Percentiles rank a stretch among this genome's conserved stretches.
phyloP scores from a whole-genome alignment of 1,139 yeast genomes.

The Taiozyma sp. region DNA sequence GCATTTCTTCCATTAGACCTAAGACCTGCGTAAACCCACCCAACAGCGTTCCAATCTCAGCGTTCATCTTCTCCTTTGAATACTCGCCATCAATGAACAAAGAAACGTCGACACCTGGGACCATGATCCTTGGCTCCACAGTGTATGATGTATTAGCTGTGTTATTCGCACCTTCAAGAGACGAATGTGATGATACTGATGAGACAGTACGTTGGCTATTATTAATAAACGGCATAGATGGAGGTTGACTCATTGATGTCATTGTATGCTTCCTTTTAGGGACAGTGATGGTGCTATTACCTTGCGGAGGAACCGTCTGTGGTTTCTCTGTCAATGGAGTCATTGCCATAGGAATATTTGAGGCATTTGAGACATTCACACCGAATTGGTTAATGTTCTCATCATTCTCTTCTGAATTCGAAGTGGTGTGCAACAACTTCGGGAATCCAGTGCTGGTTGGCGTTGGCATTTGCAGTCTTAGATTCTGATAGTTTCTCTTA shows the following conservation, averaged over 20 bases:
- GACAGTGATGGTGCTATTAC: conserved; percentile 4
- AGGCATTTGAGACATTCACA: conserved; percentile 42
- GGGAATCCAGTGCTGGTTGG: conserved; percentile 33
- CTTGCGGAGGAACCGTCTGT: neutral
- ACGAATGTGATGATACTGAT: conserved; percentile 16
- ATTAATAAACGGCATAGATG: conserved; percentile 19
- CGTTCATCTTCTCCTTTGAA: conserved; percentile 15
- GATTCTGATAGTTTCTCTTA: conserved; percentile 30
- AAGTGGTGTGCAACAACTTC: conserved; percentile 26
- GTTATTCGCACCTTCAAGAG: conserved; percentile 9
- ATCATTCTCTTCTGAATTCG: conserved; percentile 19
- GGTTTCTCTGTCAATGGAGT: conserved; percentile 70
- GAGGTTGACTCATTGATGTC: conserved; percentile 11
- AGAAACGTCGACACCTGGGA: conserved; percentile 15
- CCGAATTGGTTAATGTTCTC: conserved; percentile 61
- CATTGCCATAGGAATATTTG: conserved; percentile 56
- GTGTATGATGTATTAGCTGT: conserved; percentile 3
- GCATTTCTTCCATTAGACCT: conserved; percentile 23
- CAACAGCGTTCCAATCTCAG: conserved; percentile 18
- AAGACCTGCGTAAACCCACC: conserved; percentile 16
- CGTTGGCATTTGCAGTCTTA: conserved; percentile 44
- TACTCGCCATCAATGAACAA: conserved; percentile 19
- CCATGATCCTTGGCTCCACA: neutral
- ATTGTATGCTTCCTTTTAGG: conserved; percentile 13
- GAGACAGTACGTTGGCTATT: conserved; percentile 15